Conservation (phyloP, 108 stramenopile genomes). For the Fragilaria crotonensis region DNA sequence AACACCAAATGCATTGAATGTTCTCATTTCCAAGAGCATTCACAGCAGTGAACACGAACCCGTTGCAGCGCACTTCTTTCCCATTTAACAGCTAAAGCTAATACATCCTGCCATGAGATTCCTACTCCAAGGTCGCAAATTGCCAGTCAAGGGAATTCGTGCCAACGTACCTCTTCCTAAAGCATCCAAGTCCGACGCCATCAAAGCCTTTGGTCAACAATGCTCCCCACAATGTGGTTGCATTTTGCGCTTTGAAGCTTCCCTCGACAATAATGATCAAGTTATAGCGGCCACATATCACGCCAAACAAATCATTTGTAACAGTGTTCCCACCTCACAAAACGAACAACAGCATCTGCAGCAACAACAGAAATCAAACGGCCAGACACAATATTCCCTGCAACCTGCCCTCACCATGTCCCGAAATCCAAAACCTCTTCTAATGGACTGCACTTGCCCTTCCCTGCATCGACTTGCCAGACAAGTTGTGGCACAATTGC, state of each 20-base stretch:
- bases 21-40: too few species aligned
- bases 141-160: background rate
- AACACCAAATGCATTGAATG: too few species aligned
- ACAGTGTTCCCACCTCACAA: conserved; percentile 9
- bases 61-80: too few species aligned
- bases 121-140: background rate
- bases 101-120: too few species aligned
- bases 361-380: too few species aligned
- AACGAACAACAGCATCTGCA: conserved; percentile 2
- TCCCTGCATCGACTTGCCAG: conserved; percentile 55
- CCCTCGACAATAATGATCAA: conserved; percentile 22
- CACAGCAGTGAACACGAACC: too few species aligned
- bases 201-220: conserved; percentile 67
- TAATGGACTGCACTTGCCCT: conserved; percentile 61
- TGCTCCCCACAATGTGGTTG: conserved; percentile 76
- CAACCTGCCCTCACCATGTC: conserved; percentile 29
- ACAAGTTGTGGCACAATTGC: conserved; percentile 32
- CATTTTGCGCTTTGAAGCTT: conserved; percentile 65
- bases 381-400: conserved; percentile 7
- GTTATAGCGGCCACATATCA: conserved; percentile 38
- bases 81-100: too few species aligned
- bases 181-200: background rate
- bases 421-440: conserved; percentile 28
- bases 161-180: background rate
- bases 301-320: conserved; percentile 52